A percentile compares a stretch with the other conserved stretches of the same genome.
These are phyloP conservation scores for Tephrocybe sp. DNA, from an alignment of 768 basidiomycete genomes.

Conservation along the genomic window DNA sequence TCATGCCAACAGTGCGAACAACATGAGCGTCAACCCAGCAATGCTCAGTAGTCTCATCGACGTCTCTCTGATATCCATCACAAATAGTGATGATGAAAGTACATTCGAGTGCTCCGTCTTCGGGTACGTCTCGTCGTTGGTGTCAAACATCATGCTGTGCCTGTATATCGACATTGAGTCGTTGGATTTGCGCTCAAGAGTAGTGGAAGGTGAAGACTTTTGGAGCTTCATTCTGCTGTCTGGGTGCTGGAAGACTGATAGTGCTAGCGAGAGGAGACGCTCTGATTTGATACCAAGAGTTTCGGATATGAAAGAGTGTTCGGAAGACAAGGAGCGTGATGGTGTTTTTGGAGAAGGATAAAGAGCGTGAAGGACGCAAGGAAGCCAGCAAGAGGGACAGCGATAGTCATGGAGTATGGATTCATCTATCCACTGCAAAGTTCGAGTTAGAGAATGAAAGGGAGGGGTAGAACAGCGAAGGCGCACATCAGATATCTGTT, in stretches of 20 bases:
- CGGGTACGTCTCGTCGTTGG: conserved; percentile 14
- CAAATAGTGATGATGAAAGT: conserved; percentile 6
- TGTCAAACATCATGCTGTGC: conserved; percentile 1
- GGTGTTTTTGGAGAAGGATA: background rate
- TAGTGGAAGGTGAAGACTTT: background rate
- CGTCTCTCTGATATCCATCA: conserved; percentile 8
- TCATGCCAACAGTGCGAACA: conserved; percentile 12
- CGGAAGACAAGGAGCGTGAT: background rate
- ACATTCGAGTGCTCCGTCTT: conserved; percentile 6
- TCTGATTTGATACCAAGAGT: background rate
- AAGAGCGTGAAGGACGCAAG: background rate
- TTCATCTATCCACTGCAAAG: conserved; percentile 15
- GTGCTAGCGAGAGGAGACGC: background rate
- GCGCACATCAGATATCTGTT: conserved; percentile 17
- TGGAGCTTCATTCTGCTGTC: background rate
- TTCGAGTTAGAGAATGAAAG: background rate
- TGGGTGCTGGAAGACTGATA: background rate
- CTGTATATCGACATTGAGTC: background rate
- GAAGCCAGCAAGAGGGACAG: conserved; percentile 16
- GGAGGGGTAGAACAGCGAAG: background rate
- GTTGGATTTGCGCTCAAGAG: background rate
- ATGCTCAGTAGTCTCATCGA: conserved; percentile 13
- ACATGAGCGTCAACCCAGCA: conserved; percentile 12
- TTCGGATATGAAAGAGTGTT: background rate
- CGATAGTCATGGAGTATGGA: conserved; percentile 5